Evolutionary conservation across 2,329 filamentous ascomycete genomes (phyloP), one percentile per base, ranked within the genome.

Genomic region (Phialophora expanda): DNA sequence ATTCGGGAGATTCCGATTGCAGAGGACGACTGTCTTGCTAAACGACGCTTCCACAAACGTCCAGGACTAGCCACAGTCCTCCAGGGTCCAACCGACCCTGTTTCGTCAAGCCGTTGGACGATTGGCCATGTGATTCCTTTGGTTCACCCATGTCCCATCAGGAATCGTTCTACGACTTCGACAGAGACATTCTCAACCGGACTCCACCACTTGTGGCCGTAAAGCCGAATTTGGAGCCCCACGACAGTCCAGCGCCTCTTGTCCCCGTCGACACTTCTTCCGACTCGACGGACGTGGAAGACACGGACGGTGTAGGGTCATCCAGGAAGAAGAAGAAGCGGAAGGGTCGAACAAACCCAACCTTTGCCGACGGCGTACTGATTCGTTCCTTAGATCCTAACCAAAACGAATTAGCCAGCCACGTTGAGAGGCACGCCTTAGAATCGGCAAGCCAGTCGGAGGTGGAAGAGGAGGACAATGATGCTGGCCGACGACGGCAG

Each of bases 281-380:
- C 11, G 55, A 61, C 38, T 64, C 67, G 30, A 69, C 67, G 9
- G 65, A 70, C n/a, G 70, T 73, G 30, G 69, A 69, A 60, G 68
- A 73, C 46, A 65, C 57, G 59, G 64, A 69, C 6, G 50, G 22
- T 26, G 9, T 17, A 41, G 24, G 14, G 20, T 44, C 58, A 34
- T 26, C 62, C 56, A 71, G 74, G 66, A 67, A 70, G 30, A 64
- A 71, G 46, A 73, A 67, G 54, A 70, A 70, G 30, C 67, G 67
- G 64, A 73, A 68, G 63, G 73, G 75, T 73, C 73, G 74, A 74
- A 75, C 73, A 66, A 74, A 72, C 69, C 69, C 73, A 60, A 75
- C 75, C 67, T 85, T 85, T 74, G 86, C 85, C 72, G 87, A 90
- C 83, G 86, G 83, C 71, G 87, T 91, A 69, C 82, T 94, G 76